phyloP scores from a whole-genome alignment of 2,329 filamentous ascomycete genomes.

The Harringtonia lauricola region DNA sequence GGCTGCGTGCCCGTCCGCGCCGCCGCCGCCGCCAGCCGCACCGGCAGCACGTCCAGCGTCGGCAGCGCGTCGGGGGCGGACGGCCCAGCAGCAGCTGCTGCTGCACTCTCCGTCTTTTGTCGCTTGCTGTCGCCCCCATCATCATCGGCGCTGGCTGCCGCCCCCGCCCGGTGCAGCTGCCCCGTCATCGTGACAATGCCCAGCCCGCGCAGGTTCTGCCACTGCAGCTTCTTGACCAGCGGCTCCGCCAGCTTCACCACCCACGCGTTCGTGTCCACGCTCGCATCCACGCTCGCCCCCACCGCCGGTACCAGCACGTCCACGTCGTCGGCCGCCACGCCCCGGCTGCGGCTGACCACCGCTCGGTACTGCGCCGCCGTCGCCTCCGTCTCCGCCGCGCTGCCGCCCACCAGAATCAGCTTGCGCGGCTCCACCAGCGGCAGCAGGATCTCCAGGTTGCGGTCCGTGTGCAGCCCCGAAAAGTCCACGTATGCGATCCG shows the following conservation, averaged over 20 bases:
- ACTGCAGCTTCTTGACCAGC: constrained; percentile 77
- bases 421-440: constrained; percentile 91
- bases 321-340: constrained; percentile 34
- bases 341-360: constrained; percentile 38
- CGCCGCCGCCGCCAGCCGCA: constrained; percentile 48
- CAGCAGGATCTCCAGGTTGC: constrained; percentile 87
- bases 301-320: constrained; percentile 74
- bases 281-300: constrained; percentile 72
- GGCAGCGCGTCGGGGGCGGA: constrained; percentile 23
- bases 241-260: constrained; percentile 78
- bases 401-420: constrained; percentile 81
- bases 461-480: constrained; percentile 82
- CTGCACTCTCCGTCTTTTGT: constrained; percentile 23
- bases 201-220: constrained; percentile 86
- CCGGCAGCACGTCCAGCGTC: constrained; percentile 42
- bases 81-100: too few relatives aligned
- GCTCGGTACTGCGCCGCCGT: constrained; percentile 73
- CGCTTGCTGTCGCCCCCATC: constrained; percentile 35
- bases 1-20: constrained; percentile 72
- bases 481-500: constrained; percentile 86
- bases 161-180: constrained; percentile 32
- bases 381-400: constrained; percentile 62
- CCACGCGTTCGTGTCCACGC: constrained; percentile 97
- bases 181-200: constrained; percentile 91
- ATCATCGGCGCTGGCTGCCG: constrained; percentile 15